Evolutionary conservation across 2,329 filamentous ascomycete species (phyloP), one percentile per base, ranked within the genome.

Genomic region (Ilyonectria sp.): DNA sequence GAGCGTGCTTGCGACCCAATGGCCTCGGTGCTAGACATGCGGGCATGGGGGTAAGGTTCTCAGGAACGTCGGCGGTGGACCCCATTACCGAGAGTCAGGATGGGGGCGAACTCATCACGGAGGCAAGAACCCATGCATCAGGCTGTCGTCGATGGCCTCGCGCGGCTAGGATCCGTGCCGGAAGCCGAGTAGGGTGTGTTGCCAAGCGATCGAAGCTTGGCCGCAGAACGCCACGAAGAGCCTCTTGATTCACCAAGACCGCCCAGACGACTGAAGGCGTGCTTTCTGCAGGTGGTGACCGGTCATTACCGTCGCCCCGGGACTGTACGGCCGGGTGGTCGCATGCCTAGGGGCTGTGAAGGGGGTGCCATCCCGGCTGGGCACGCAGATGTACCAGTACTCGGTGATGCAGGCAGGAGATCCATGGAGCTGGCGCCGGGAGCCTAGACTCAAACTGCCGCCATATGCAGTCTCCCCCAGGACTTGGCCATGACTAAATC

Each of bases 141-240:
- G 2, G 21, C 15, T 40, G 43, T 37, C 43, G 19, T 49, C 23
- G 35, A 43, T 44, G 44, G 53, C 52, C 43, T 52, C 33, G 29
- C 29, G 31, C 19, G 31, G 40, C 52, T 63, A 29, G 37, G 60
- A 59, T 44, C 43, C 60, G 69, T 75, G 73, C 73, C 73, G 73
- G 57, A 55, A 69, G 62, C 73, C 73, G 73, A 74, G 57, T 64
- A 64, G 71, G 69, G 73, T 74, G 71, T 70, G 50, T 33, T 69
- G 67, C 73, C 73, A 68, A 74, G 69, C 46, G 63, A 44, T 58
- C 35, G 52, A 71, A 60, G 58, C 63, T 40, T 52, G 58, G 64
- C 56, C 53, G 65, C 31, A 65, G 31, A 54, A 26, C 61, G 61
- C 69, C 55, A 59, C 53, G 57, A 54, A 63, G 59, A 61, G 52